Conservation (phyloP, 306 rosid species). For the Inga laurina region DNA sequence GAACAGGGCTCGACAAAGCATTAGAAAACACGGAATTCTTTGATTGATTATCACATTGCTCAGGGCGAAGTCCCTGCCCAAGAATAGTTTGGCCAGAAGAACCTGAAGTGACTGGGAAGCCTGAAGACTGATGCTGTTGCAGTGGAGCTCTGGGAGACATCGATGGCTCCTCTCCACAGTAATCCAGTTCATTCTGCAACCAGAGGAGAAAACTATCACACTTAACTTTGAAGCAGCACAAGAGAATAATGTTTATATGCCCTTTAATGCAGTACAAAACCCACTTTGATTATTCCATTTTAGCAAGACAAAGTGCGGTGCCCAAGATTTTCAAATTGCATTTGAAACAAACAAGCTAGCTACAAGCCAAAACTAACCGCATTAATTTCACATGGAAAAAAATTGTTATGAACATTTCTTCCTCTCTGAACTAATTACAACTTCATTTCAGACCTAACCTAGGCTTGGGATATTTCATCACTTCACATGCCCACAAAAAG, state of each 20-base stretch:
- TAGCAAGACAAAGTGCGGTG: not conserved
- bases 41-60: slow-evolving; percentile 53
- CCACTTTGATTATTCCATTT: not conserved
- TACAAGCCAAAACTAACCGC: not conserved
- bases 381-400: slow-evolving; percentile 3
- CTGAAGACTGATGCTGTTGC: slow-evolving; percentile 55
- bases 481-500: not conserved
- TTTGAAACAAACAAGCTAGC: not conserved
- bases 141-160: slow-evolving; percentile 66
- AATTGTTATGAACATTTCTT: not conserved
- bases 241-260: not conserved
- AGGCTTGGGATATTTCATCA: not conserved
- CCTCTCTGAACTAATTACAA: not conserved
- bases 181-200: slow-evolving; percentile 78
- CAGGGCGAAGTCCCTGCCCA: slow-evolving; percentile 45
- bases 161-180: slow-evolving; percentile 74
- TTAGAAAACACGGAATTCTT: slow-evolving; percentile 81
- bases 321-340: not conserved
- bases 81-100: slow-evolving; percentile 48
- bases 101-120: slow-evolving; percentile 40
- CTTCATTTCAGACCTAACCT: not conserved
- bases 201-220: slow-evolving; percentile 10
- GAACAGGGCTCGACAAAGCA: slow-evolving; percentile 79
- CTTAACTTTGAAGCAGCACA: not conserved
- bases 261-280: slow-evolving; percentile 16